A percentile compares a stretch with the other conserved stretches of the same genome.
Evolutionary conservation across 331 rosid genomes (phyloP).

Genomic region (Phaseolus coccineus): DNA sequence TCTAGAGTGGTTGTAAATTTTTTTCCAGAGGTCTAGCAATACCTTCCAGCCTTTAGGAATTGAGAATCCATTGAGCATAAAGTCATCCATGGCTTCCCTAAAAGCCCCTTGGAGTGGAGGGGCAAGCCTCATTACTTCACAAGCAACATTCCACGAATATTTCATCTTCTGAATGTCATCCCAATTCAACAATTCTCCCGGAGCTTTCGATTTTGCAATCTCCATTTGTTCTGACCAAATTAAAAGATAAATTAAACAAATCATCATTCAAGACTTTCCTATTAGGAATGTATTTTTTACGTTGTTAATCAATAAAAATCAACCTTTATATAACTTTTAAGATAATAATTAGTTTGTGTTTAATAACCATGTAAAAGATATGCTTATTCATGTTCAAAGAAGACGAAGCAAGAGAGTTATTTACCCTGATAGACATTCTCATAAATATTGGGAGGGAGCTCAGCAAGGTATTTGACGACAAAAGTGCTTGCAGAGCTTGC

Average conservation of each 20-base stretch:
- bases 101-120: conserved; percentile 32
- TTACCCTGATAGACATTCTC: conserved; percentile 60
- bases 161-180: conserved; percentile 32
- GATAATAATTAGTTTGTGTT: too few relatives aligned
- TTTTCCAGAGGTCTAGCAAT: too few relatives aligned
- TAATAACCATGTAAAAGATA: too few relatives aligned
- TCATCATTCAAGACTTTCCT: too few relatives aligned
- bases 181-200: conserved; percentile 40
- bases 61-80: conserved; percentile 20
- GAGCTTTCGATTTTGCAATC: conserved; percentile 14
- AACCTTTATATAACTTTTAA: too few relatives aligned
- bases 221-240: conserved; percentile 38
- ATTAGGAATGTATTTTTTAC: too few relatives aligned
- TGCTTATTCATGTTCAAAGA: too few relatives aligned
- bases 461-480: conserved; percentile 70
- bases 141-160: conserved; percentile 38
- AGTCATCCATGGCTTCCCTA: conserved; percentile 36
- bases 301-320: too few relatives aligned
- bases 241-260: too few relatives aligned
- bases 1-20: too few relatives aligned
- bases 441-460: conserved; percentile 63
- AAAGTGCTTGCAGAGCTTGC: conserved; percentile 67
- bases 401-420: neutral
- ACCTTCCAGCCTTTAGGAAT: conserved; percentile 45
- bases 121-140: conserved; percentile 31